Evolutionary conservation across 345 rosid genomes (phyloP).

Genomic region (Heritiera fomes): DNA sequence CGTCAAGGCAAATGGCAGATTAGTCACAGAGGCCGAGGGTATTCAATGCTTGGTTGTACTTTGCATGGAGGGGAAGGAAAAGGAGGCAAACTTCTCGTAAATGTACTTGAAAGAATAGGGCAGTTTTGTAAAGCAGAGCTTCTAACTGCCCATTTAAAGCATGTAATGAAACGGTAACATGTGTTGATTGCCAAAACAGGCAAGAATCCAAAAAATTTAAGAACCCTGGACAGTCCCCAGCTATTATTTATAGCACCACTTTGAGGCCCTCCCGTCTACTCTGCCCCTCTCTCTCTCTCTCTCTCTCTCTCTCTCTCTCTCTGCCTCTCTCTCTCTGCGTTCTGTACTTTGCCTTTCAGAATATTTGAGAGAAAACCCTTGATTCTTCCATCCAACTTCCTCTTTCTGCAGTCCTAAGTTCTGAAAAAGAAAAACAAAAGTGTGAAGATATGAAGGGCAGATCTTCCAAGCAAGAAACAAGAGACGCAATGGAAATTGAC

Average conservation of each 20-base stretch:
- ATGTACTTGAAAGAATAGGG: constrained; percentile 31
- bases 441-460: constrained; percentile 44
- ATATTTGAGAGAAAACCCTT: constrained; percentile 33
- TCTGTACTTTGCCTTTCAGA: constrained; percentile 48
- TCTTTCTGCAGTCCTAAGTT: constrained; percentile 22
- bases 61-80: no score
- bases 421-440: background rate
- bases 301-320: no score
- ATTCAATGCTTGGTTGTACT: background rate
- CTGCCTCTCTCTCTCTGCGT: constrained; percentile 34
- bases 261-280: constrained; percentile 39
- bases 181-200: constrained; percentile 46
- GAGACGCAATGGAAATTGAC: constrained; percentile 41
- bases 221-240: constrained; percentile 45
- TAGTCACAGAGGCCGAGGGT: background rate
- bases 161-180: constrained; percentile 38
- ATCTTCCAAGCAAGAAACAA: constrained; percentile 41
- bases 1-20: no score
- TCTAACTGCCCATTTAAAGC: constrained; percentile 41
- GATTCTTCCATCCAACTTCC: constrained; percentile 36
- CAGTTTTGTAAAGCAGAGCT: constrained; percentile 25
- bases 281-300: constrained; percentile 8
- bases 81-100: constrained; percentile 16
- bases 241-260: constrained; percentile 61
- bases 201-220: constrained; percentile 57